A percentile compares a stretch with the other conserved stretches of the same genome.
Evolutionary conservation across 2,329 filamentous ascomycete genomes (phyloP).

Genomic region (Dissoconium aciculare): DNA sequence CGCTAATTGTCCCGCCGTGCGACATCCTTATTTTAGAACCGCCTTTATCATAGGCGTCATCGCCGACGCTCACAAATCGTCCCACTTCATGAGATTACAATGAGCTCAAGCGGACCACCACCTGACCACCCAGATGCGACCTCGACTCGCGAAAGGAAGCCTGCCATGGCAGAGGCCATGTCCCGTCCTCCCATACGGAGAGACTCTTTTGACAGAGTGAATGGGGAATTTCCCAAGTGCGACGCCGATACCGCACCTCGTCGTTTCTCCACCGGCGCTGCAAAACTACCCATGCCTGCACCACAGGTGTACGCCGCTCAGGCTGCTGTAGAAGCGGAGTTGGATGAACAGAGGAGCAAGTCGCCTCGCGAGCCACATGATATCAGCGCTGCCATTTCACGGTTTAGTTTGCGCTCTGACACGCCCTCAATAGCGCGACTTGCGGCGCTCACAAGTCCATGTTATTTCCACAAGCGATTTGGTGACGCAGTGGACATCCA

Average conservation of each 20-base stretch:
- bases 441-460: slow-evolving; percentile 70
- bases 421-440: slow-evolving; percentile 31
- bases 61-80: too few relatives aligned
- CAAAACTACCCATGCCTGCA: slow-evolving; percentile 20
- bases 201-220: slow-evolving; percentile 21
- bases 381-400: slow-evolving; percentile 14
- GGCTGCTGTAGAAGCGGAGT: slow-evolving; percentile 15
- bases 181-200: slow-evolving; percentile 17
- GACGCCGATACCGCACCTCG: slow-evolving; percentile 20
- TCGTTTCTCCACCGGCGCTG: slow-evolving; percentile 22
- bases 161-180: slow-evolving; percentile 19
- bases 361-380: slow-evolving; percentile 17
- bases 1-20: too few relatives aligned
- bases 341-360: slow-evolving; percentile 15
- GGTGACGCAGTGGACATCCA: slow-evolving; percentile 92
- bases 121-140: slow-evolving; percentile 11
- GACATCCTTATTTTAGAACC: too few relatives aligned
- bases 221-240: slow-evolving; percentile 2
- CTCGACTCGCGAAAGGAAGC: slow-evolving; percentile 6
- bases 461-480: slow-evolving; percentile 95
- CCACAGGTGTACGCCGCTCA: slow-evolving; percentile 20
- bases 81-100: too few relatives aligned
- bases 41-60: too few relatives aligned
- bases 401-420: slow-evolving; percentile 17
- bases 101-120: slow-evolving; percentile 7